Base-by-base conservation (phyloP, 2,329 filamentous ascomycete genomes). In the Fusarium fujikuroi region DNA sequence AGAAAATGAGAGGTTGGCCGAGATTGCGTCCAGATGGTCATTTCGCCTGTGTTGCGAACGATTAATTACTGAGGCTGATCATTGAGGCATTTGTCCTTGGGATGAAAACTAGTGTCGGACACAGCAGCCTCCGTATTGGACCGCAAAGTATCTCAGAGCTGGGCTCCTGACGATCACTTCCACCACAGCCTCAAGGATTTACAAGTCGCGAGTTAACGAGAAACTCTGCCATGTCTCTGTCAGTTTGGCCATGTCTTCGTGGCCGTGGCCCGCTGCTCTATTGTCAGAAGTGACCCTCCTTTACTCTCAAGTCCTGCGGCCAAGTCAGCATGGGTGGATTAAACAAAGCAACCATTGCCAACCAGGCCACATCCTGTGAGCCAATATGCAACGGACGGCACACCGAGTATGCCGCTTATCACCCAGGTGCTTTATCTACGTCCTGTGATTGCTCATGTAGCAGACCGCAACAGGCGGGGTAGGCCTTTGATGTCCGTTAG, bases 241-340 rank as follows among this genome's bases (percentile, higher is more conserved):
- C 54, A 64, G 39, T 54, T 34, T 58, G 71, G 42, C 49, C 49
- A 56, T 63, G 62, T 64, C 39, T 63, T 71, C 57, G 58, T 69
- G 66, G 75, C 65, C 64, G 58, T 69, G 69, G 73, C 66, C 69
- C 62, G 62, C 73, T 63, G 64, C 68, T 40, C 66, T 59, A 64
- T 69, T 64, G 49, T 60, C 57, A 47, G 46, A 63, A 73, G 62
- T 75, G 66, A 70, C 67, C 70, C 64, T 57, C 56, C 69, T 60
- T 40, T 46, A 49, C 67, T 60, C 63, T 50, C 67, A 69, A 66
- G 59, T 66, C 46, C 63, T 62, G 60, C 62, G 63, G 69, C 76
- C 76, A 77, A 66, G 73, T 76, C 76, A 75, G 68, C 69, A 57
- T 39, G 68, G 76, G 72, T 78, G 75, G 75, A 75, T 75, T 66